phyloP scores from a whole-genome alignment of 2,329 filamentous ascomycete genomes.

The Cercospora brassicicola region DNA sequence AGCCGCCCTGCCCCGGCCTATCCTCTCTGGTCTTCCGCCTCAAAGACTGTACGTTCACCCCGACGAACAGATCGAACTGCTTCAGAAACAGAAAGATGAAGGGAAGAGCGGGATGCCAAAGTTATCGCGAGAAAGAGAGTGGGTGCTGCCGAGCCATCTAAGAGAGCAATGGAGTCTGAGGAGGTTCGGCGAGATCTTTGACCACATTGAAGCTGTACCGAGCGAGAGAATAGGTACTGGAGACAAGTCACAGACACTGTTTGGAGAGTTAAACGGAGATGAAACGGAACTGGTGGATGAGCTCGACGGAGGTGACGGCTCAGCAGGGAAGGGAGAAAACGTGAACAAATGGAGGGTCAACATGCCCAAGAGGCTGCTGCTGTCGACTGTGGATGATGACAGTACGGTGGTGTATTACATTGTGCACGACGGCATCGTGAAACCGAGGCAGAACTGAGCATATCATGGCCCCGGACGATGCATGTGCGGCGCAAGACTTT shows the following conservation, averaged over 20 bases:
- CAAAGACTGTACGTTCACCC: conserved; percentile 74
- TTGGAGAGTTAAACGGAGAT: conserved; percentile 16
- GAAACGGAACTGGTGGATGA: conserved; percentile 17
- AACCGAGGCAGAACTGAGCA: conserved; percentile 74
- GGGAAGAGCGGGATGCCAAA: conserved; percentile 38
- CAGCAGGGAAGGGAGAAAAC: conserved; percentile 27
- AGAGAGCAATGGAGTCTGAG: conserved; percentile 70
- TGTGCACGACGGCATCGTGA: conserved; percentile 82
- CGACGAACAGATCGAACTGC: conserved; percentile 74
- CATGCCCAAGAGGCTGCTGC: conserved; percentile 64
- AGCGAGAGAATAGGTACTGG: conserved; percentile 40
- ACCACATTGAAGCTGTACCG: conserved; percentile 49
- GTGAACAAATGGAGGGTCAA: conserved; percentile 44
- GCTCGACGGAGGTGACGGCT: conserved; percentile 24
- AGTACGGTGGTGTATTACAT: conserved; percentile 84
- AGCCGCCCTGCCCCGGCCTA: conserved; percentile 55
- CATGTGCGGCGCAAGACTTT: not conserved
- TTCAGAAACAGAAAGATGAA: conserved; percentile 54
- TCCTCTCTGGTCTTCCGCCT: conserved; percentile 73
- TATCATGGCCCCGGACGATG: not conserved
- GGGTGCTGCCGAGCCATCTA: conserved; percentile 73
- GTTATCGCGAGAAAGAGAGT: conserved; percentile 59
- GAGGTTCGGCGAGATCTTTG: conserved; percentile 68
- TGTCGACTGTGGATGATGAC: conserved; percentile 74
- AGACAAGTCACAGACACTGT: conserved; percentile 19